Evolutionary conservation across 2,329 filamentous ascomycete species (phyloP).

Genomic region (Colletotrichum caudatum): DNA sequence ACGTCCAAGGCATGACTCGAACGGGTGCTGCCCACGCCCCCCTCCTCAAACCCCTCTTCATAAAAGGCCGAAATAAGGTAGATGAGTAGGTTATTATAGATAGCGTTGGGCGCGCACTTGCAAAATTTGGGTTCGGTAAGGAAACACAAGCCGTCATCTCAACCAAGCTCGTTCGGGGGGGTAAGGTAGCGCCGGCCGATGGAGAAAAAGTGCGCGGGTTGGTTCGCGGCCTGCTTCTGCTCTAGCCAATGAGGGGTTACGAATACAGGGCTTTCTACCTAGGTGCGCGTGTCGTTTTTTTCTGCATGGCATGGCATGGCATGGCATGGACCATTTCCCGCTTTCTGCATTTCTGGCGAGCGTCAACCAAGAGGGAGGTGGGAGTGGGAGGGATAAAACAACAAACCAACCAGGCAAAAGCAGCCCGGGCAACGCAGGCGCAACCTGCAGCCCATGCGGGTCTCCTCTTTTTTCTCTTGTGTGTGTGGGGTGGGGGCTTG

Average conservation of each 20-base stretch:
- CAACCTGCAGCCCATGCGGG: slow-evolving; percentile 24
- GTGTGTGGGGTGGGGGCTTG: slow-evolving; percentile 6
- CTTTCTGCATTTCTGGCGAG: not conserved
- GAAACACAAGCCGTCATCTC: slow-evolving; percentile 14
- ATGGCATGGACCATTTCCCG: not conserved
- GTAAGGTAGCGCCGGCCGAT: slow-evolving; percentile 1
- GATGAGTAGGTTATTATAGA: not conserved
- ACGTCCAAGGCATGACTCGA: slow-evolving; percentile 27
- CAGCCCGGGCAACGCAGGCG: slow-evolving; percentile 30
- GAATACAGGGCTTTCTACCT: not conserved
- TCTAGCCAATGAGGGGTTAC: not conserved
- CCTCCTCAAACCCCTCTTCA: not conserved
- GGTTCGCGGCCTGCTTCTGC: not conserved
- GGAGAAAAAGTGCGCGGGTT: not conserved
- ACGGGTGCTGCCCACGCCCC: too few relatives aligned
- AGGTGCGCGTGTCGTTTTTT: not conserved
- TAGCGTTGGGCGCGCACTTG: slow-evolving; percentile 24
- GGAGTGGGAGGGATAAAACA: not conserved
- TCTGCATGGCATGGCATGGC: not conserved
- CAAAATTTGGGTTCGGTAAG: slow-evolving; percentile 19
- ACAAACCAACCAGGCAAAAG: not conserved
- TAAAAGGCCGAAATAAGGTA: not conserved
- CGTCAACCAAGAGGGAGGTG: not conserved
- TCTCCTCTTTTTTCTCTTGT: not conserved
- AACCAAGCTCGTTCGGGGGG: not conserved